Percentiles rank a stretch among this genome's conserved stretches.
Conservation (phyloP, 78 protist genomes). For the Guillardia theta region DNA sequence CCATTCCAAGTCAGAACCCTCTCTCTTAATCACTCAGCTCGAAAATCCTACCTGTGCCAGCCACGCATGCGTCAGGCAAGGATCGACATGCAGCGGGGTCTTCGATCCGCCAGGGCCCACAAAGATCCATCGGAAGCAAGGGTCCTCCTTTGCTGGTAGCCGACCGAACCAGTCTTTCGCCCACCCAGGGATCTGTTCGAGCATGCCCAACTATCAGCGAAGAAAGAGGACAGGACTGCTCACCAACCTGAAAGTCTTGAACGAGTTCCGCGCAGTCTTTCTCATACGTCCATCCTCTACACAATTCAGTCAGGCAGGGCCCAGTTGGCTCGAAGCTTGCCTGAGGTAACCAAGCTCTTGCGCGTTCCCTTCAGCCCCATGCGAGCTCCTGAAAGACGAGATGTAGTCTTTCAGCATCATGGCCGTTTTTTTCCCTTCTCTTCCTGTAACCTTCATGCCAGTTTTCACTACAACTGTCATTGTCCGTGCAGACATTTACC, state of each 20-base stretch:
- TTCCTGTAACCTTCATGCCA: not conserved
- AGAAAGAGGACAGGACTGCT: too few relatives aligned
- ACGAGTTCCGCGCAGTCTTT: not conserved
- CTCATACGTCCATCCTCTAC: not conserved
- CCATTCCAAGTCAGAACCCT: too few relatives aligned
- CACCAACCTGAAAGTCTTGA: not conserved
- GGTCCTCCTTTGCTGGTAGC: not conserved
- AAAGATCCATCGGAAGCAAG: not conserved
- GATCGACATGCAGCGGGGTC: not conserved
- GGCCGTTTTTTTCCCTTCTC: not conserved
- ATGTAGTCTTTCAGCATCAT: not conserved
- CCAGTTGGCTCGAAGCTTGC: too few relatives aligned
- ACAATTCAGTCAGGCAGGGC: not conserved
- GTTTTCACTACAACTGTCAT: not conserved
- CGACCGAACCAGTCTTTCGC: not conserved
- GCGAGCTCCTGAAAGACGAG: not conserved
- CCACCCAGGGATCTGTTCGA: not conserved
- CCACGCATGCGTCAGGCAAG: not conserved
- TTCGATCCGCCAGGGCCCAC: not conserved
- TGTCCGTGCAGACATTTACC: not conserved
- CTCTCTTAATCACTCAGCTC: too few relatives aligned
- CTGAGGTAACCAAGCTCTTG: not conserved
- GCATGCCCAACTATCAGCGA: too few relatives aligned
- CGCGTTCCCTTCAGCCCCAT: not conserved
- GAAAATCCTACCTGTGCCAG: not conserved